Evolutionary conservation across 2,329 filamentous ascomycete species (phyloP), one percentile per base, ranked within the genome.

Genomic region (Scortechinia acanthostroma): DNA sequence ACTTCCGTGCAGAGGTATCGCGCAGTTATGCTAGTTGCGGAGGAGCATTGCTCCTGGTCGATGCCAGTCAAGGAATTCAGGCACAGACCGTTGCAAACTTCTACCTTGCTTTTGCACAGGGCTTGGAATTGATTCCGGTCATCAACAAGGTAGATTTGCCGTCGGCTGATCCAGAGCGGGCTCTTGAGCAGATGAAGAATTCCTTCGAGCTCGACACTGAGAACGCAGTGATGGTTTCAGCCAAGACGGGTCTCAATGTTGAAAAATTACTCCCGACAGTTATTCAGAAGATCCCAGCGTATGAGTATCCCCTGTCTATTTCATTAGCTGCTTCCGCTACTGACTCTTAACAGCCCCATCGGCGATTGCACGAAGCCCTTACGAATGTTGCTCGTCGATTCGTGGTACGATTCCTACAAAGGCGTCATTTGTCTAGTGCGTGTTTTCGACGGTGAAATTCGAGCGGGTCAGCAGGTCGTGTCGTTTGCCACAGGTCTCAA

Each of bases 1-100:
- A 98, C 68, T 98, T 98, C 64, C 80, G 93, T 46, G 93, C 93
- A 42, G 93, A 98, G 65, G 93, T 98, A 10, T 94, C 89, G 23
- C 79, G 93, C 42, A 95, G 89, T 50, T 98, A 98, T 69, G 91
- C 91, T 44, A 95, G 88, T 57, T 98, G 93, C 61, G 91, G 91
- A 51, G 94, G 93, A 43, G 91, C 93, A 1, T 63, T 98, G 48
- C 73, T 98, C 44, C 78, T 98, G 1, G 91, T 98, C 2, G 93
- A 98, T 71, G 93, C 91, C 4, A 95, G 88, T 53, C 93, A 98
- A 65, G 93, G 93, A 42, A 83, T 98, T 2, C 93, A 98, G 68
- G 93, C 93, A 3, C 93, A 98, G 70, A 98, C 93, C 0, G 93
- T 98, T 5, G 93, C 93, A 49, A 98, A 98, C 64, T 98, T 98